Evolutionary conservation across 192 early-diverging fungal genomes (phyloP).

Genomic region (Lobulomyces angularis): DNA sequence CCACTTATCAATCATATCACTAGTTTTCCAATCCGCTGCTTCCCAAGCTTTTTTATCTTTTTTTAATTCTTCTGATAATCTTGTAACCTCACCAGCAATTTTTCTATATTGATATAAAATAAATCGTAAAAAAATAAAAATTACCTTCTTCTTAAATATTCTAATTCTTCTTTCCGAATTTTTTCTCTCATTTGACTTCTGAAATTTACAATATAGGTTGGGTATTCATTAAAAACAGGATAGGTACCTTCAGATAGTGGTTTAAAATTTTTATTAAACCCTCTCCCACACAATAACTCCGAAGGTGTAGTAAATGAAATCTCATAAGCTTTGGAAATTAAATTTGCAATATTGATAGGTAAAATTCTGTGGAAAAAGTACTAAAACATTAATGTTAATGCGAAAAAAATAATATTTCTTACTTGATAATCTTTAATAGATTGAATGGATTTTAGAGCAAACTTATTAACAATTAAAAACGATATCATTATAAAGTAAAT

Average conservation of each 20-base stretch:
- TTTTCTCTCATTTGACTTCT: slow-evolving; percentile 30
- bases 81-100: slow-evolving; percentile 19
- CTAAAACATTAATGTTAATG: slow-evolving; percentile 9
- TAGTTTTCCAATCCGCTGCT: slow-evolving; percentile 33
- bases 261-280: slow-evolving; percentile 25
- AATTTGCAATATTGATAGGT: slow-evolving; percentile 5
- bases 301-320: slow-evolving; percentile 18
- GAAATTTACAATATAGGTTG: slow-evolving; percentile 42
- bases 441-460: too few species aligned
- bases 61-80: slow-evolving; percentile 26
- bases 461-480: slow-evolving; percentile 14
- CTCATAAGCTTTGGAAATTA: slow-evolving; percentile 10
- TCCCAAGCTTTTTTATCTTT: slow-evolving; percentile 32
- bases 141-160: slow-evolving; percentile 24
- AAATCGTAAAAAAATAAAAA: too few species aligned
- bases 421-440: too few species aligned
- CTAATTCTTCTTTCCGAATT: slow-evolving; percentile 35
- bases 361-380: slow-evolving; percentile 29
- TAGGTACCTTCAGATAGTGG: slow-evolving; percentile 31
- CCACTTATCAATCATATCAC: slow-evolving; percentile 41
- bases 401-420: too few species aligned
- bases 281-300: slow-evolving; percentile 8
- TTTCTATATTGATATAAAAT: slow-evolving; percentile 13
- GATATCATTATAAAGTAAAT: slow-evolving; percentile 35
- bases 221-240: slow-evolving; percentile 37